Conservation (phyloP, 331 rosid genomes). For the Ulmus americana region DNA sequence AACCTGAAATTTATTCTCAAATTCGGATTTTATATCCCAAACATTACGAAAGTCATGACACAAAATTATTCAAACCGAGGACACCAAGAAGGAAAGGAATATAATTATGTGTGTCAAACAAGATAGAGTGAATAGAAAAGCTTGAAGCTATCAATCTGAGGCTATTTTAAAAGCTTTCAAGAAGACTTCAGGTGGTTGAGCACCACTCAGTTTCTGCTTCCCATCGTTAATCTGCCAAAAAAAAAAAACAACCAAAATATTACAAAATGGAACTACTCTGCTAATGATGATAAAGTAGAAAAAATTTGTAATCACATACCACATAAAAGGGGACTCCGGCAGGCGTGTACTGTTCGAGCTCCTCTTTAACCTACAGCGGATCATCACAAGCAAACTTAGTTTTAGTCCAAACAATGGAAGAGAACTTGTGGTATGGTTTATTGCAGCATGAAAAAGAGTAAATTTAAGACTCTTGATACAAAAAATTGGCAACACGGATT, state of each 20-base stretch:
- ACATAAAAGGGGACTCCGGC: conserved; percentile 69
- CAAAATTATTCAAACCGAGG: not conserved
- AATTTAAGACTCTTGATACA: not conserved
- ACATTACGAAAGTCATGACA: no score
- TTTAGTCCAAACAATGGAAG: not conserved
- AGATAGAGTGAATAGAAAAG: not conserved
- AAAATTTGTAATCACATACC: conserved; percentile 39
- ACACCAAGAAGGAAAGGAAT: not conserved
- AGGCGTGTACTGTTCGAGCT: conserved; percentile 45
- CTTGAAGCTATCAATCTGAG: conserved; percentile 27
- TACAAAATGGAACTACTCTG: conserved; percentile 2
- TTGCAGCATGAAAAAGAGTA: not conserved
- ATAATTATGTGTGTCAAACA: not conserved
- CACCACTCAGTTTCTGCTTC: conserved; percentile 57
- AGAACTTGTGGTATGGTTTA: conserved; percentile 1
- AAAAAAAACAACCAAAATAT: not conserved
- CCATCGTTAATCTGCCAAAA: conserved; percentile 71
- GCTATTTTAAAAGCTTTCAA: conserved; percentile 56
- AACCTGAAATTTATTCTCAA: no score
- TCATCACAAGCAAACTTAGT: conserved; percentile 26
- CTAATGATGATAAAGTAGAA: not conserved
- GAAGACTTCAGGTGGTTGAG: conserved; percentile 65
- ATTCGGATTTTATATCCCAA: no score
- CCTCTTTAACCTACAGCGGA: conserved; percentile 55
- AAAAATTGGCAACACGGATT: not conserved